A percentile compares a stretch with the other conserved stretches of the same genome.
These are phyloP conservation scores for Lasiodiplodia theobromae DNA, from an alignment of 2,329 filamentous ascomycete species.

Conservation along the genomic window DNA sequence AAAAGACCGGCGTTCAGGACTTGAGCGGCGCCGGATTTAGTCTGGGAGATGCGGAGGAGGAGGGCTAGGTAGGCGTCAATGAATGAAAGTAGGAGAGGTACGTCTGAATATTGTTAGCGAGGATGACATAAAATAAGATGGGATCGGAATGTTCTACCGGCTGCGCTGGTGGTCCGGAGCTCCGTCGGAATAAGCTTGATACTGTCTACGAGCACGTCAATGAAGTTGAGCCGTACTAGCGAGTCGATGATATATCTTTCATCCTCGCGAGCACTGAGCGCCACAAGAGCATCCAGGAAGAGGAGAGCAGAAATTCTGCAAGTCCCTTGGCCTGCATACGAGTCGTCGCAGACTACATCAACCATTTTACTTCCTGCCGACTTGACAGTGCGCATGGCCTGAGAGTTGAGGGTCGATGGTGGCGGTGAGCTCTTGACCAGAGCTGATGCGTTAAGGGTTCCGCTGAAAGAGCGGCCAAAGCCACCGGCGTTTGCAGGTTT, in stretches of 20 bases:
- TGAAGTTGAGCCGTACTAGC: conserved; percentile 86
- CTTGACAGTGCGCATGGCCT: conserved; percentile 74
- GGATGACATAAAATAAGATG: not conserved
- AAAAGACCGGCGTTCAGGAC: conserved; percentile 92
- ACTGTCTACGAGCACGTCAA: conserved; percentile 88
- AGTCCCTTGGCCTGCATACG: conserved; percentile 79
- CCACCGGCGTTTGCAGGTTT: conserved; percentile 41
- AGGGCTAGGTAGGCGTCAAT: conserved; percentile 81
- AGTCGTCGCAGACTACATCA: conserved; percentile 90
- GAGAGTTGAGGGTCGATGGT: conserved; percentile 51
- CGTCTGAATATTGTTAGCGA: conserved; percentile 51
- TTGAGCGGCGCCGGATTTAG: conserved; percentile 80
- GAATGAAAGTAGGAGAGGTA: conserved; percentile 63
- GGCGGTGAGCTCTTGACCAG: conserved; percentile 11
- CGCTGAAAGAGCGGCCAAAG: conserved; percentile 37
- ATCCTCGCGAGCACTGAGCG: conserved; percentile 73
- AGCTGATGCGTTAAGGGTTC: conserved; percentile 20
- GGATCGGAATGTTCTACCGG: conserved; percentile 31
- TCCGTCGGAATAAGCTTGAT: conserved; percentile 80
- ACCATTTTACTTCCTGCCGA: conserved; percentile 82
- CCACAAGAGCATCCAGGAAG: conserved; percentile 79
- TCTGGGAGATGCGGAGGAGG: conserved; percentile 83
- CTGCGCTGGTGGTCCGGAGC: conserved; percentile 48
- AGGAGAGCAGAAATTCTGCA: conserved; percentile 88
- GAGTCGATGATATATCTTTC: conserved; percentile 79